Evolutionary conservation across 2,329 filamentous ascomycete species (phyloP).

Genomic region (Endoconidiophora polonica): DNA sequence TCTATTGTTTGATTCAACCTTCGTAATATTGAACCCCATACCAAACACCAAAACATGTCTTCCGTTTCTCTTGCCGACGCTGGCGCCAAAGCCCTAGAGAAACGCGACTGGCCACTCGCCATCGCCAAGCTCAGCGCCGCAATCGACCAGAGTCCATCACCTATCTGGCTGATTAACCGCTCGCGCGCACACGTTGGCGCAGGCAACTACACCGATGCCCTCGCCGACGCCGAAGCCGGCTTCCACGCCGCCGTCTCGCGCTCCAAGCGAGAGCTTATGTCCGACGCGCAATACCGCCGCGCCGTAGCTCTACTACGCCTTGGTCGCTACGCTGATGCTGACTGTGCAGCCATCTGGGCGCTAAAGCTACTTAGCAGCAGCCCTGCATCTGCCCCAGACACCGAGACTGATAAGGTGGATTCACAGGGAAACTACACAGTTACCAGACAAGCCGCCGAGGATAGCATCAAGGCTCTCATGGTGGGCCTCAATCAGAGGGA

Average conservation of each 20-base stretch:
- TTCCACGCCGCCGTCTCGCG: constrained; percentile 46
- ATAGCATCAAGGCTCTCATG: constrained; percentile 19
- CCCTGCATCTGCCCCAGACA: constrained; percentile 7
- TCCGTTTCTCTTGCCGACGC: constrained; percentile 32
- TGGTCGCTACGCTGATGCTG: constrained; percentile 56
- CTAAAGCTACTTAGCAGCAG: constrained; percentile 25
- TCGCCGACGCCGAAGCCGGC: constrained; percentile 53
- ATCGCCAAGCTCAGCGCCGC: constrained; percentile 52
- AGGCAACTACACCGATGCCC: constrained; percentile 42
- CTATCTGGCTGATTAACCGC: constrained; percentile 66
- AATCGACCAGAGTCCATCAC: constrained; percentile 47
- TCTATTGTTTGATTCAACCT: too few relatives aligned
- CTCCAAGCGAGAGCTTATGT: constrained; percentile 57
- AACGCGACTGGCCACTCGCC: constrained; percentile 48
- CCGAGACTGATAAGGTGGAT: constrained; percentile 20
- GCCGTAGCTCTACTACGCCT: constrained; percentile 57
- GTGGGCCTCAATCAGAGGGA: constrained; percentile 14
- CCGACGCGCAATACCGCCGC: constrained; percentile 67
- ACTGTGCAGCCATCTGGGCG: constrained; percentile 48
- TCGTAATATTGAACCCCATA: too few relatives aligned
- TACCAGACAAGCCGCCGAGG: constrained; percentile 19
- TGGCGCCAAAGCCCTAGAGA: constrained; percentile 49
- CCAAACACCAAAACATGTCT: constrained; percentile 27
- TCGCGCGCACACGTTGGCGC: constrained; percentile 60
- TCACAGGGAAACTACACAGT: constrained; percentile 31